Evolutionary conservation across 1,139 yeast genomes (phyloP).

Genomic region (Yamadazyma siamensis): DNA sequence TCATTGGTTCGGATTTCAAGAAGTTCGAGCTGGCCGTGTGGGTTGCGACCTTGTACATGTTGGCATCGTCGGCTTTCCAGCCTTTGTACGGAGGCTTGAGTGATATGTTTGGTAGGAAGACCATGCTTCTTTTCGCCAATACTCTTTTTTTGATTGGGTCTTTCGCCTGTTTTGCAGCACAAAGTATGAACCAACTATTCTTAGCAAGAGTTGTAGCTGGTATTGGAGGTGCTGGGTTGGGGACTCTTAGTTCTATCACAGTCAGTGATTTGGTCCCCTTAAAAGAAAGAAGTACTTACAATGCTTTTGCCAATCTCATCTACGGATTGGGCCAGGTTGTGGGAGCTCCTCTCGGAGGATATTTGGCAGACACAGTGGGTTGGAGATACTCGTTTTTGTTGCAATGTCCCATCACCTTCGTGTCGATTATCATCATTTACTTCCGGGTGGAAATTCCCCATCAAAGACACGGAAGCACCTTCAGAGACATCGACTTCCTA

Average conservation of each 20-base stretch:
- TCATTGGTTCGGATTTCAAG: constrained; percentile 24
- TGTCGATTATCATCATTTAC: constrained; percentile 3
- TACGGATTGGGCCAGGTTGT: constrained; percentile 16
- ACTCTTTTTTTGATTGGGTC: constrained; percentile 25
- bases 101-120: constrained; percentile 34
- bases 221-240: constrained; percentile 24
- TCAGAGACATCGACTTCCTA: constrained; percentile 5
- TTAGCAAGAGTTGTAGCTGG: constrained; percentile 20
- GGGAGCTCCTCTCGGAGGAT: constrained; percentile 18
- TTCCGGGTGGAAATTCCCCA: constrained; percentile 4
- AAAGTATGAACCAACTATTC: constrained; percentile 3
- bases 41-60: constrained; percentile 27
- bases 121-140: constrained; percentile 21
- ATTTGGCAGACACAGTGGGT: constrained; percentile 12
- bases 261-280: constrained; percentile 20
- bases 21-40: constrained; percentile 23
- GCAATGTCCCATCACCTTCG: constrained; percentile 6
- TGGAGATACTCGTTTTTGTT: constrained; percentile 21
- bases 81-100: constrained; percentile 33
- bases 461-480: neutral
- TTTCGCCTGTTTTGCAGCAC: constrained; percentile 16
- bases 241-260: constrained; percentile 18
- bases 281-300: constrained; percentile 18
- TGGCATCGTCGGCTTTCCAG: constrained; percentile 28
- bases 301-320: constrained; percentile 16